These are phyloP conservation scores for Aspergillus ruber DNA, from an alignment of 2,329 filamentous ascomycete species.

Conservation along the genomic window DNA sequence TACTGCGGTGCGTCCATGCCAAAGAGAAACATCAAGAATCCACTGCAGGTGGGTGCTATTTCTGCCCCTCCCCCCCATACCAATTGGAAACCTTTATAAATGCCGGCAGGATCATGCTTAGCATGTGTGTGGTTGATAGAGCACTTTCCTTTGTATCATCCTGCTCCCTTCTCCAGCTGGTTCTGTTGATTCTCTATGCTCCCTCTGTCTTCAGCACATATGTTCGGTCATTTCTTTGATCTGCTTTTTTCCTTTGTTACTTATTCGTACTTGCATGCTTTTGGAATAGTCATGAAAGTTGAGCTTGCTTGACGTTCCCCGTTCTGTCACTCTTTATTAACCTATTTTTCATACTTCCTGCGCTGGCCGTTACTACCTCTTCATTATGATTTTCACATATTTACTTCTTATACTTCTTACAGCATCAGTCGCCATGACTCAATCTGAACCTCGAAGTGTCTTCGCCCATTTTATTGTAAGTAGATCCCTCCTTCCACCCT, in stretches of 20 bases:
- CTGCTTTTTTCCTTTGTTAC: too few species aligned
- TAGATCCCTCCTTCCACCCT: neutral
- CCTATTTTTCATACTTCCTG: too few species aligned
- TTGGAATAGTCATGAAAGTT: too few species aligned
- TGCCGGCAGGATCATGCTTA: neutral
- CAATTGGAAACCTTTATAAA: neutral
- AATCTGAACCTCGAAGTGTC: constrained; percentile 18
- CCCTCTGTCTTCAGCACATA: too few species aligned
- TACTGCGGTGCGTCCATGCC: constrained; percentile 12
- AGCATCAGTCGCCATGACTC: constrained; percentile 4
- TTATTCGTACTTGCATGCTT: too few species aligned
- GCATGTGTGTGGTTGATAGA: neutral
- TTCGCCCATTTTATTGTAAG: constrained; percentile 33
- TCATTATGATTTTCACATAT: constrained; percentile 8
- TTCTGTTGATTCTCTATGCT: too few species aligned
- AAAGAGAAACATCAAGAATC: constrained; percentile 7
- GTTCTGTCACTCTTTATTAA: too few species aligned
- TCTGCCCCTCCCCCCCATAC: neutral
- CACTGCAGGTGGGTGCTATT: neutral
- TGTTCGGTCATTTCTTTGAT: too few species aligned
- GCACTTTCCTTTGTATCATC: neutral
- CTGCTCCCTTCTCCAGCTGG: neutral
- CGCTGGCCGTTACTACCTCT: too few species aligned
- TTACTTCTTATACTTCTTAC: constrained; percentile 8
- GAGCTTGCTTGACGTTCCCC: too few species aligned